Evolutionary conservation across 2,329 filamentous ascomycete species (phyloP).

Genomic region (Pseudophaeomoniella oleicola): DNA sequence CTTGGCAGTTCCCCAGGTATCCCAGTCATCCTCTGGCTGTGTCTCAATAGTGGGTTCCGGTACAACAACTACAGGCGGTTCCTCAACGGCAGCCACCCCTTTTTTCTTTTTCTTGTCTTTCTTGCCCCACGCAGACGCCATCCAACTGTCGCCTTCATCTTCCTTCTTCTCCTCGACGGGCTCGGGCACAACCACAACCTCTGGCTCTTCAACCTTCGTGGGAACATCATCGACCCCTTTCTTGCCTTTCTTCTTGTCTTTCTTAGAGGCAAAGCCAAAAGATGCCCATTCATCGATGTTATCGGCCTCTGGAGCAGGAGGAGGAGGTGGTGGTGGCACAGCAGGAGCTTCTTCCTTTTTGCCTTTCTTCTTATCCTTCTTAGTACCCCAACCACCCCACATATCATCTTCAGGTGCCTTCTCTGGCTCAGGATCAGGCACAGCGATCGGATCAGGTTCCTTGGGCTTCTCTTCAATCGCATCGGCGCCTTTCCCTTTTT

Average conservation of each 20-base stretch:
- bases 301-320: conserved; percentile 14
- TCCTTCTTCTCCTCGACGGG: conserved; percentile 4
- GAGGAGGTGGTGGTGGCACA: conserved; percentile 4
- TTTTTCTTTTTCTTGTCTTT: conserved; percentile 25
- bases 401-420: conserved; percentile 13
- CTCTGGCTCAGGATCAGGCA: conserved; percentile 13
- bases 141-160: conserved; percentile 22
- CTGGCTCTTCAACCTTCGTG: conserved; percentile 4
- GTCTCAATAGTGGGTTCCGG: conserved; percentile 10
- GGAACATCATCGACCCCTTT: conserved; percentile 10
- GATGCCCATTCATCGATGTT: conserved; percentile 12
- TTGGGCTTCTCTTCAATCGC: conserved; percentile 21
- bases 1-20: conserved; percentile 7
- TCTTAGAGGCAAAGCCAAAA: conserved; percentile 9
- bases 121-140: conserved; percentile 14
- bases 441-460: conserved; percentile 6
- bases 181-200: conserved; percentile 7
- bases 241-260: conserved; percentile 19
- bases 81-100: conserved; percentile 16
- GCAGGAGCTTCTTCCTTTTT: conserved; percentile 8
- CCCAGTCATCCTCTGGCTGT: conserved; percentile 15
- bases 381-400: conserved; percentile 16
- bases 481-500: conserved; percentile 22
- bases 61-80: conserved; percentile 11
- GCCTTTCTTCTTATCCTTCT: conserved; percentile 31